These are phyloP conservation scores for Leccinum subgranulosum DNA, from an alignment of 768 basidiomycete species.

Conservation along the genomic window DNA sequence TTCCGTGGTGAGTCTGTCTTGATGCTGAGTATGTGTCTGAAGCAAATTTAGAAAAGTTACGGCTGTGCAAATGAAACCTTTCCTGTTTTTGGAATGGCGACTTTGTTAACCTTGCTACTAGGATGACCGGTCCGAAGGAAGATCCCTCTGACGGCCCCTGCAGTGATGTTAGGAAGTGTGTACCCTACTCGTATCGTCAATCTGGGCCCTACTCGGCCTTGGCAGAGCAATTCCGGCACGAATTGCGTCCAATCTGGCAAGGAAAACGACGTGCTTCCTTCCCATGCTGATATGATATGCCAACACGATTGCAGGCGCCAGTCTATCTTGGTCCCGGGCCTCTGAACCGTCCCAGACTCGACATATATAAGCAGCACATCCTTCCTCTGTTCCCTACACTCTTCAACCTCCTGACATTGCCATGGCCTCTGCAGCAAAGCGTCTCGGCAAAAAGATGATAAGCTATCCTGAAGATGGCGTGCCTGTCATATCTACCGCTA, in stretches of 20 bases:
- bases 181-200: neutral
- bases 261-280: conserved; percentile 20
- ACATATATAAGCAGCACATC: neutral
- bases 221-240: neutral
- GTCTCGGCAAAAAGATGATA: conserved; percentile 54
- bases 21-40: neutral
- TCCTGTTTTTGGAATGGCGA: neutral
- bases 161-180: neutral
- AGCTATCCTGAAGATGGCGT: conserved; percentile 58
- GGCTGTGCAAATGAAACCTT: neutral
- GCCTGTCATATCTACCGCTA: conserved; percentile 55
- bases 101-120: neutral
- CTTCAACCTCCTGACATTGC: neutral
- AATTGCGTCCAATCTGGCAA: neutral
- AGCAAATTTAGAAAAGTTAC: neutral
- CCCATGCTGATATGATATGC: conserved; percentile 9
- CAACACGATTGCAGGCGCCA: neutral
- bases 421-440: conserved; percentile 44
- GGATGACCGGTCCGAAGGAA: neutral
- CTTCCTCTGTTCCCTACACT: neutral
- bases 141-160: neutral
- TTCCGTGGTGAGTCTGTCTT: neutral
- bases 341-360: neutral
- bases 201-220: neutral
- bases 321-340: neutral